Conservation (phyloP, 495 filamentous ascomycete genomes). For the Corynascus novoguineensis region DNA sequence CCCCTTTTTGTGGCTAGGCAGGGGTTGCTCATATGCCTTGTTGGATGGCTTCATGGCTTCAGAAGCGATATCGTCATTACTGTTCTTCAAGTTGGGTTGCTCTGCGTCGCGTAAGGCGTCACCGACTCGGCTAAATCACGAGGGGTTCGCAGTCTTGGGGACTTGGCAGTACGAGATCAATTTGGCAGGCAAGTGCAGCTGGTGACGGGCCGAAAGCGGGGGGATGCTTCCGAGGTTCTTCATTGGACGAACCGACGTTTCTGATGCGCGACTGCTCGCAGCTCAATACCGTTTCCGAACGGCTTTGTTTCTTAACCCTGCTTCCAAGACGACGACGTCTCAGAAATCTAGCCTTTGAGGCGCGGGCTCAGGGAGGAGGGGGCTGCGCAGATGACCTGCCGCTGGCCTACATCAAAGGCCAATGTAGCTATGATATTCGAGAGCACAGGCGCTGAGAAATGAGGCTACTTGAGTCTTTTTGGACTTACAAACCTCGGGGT, state of each 20-base stretch:
- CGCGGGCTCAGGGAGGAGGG: no score
- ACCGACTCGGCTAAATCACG: background rate
- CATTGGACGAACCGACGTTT: background rate
- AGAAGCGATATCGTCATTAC: background rate
- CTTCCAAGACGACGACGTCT: no score
- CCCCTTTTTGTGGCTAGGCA: background rate
- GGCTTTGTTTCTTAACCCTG: background rate
- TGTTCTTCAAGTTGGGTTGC: conserved; percentile 3
- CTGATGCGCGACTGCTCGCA: no score
- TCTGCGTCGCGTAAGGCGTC: conserved; percentile 9
- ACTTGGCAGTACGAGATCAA: no score
- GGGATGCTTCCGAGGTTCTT: background rate
- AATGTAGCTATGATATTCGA: background rate
- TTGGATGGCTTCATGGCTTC: background rate
- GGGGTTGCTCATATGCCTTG: conserved; percentile 4
- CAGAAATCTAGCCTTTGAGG: no score
- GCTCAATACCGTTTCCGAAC: background rate
- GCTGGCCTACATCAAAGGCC: no score
- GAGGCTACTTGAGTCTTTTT: background rate
- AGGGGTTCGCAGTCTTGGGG: no score
- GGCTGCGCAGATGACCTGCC: no score
- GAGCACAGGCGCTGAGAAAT: background rate
- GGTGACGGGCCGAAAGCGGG: background rate
- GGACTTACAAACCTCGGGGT: background rate
- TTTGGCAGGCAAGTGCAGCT: background rate